These are phyloP conservation scores for Pharnaceum exiguum DNA, from an alignment of 148 eudicot species.

Conservation along the genomic window DNA sequence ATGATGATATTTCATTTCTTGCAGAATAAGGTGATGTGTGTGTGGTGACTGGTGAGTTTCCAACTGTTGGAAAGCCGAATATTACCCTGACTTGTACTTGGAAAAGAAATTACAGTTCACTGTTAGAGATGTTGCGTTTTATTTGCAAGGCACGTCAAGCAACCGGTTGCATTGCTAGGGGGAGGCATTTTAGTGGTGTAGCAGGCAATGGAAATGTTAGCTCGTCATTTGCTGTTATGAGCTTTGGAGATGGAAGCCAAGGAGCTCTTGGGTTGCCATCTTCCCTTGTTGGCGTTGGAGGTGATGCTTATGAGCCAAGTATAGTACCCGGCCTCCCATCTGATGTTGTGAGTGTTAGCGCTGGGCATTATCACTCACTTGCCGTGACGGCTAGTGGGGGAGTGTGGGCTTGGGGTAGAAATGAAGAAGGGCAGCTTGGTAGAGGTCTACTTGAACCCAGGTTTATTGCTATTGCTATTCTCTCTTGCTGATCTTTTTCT, in stretches of 20 bases:
- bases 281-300: conserved; percentile 52
- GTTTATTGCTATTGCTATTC: conserved; percentile 23
- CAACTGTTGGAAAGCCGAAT: no score
- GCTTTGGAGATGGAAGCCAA: conserved; percentile 93
- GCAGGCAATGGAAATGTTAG: conserved; percentile 14
- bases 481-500: background rate
- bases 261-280: conserved; percentile 75
- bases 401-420: conserved; percentile 97
- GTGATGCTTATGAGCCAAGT: conserved; percentile 87
- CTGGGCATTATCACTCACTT: conserved; percentile 95
- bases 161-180: conserved; percentile 8
- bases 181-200: conserved; percentile 21
- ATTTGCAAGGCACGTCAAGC: conserved; percentile 11
- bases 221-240: conserved; percentile 46
- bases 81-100: conserved; percentile 11
- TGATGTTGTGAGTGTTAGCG: conserved; percentile 48
- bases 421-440: conserved; percentile 80
- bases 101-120: background rate
- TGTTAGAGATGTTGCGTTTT: conserved; percentile 17
- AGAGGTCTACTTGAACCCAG: conserved; percentile 62
- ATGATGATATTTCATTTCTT: no score
- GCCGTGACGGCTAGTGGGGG: conserved; percentile 78
- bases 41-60: no score
- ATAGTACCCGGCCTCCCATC: conserved; percentile 61
- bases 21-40: no score